Evolutionary conservation across 257 asterid genomes (phyloP), one percentile per base, ranked within the genome.

Genomic region (Striga asiatica): DNA sequence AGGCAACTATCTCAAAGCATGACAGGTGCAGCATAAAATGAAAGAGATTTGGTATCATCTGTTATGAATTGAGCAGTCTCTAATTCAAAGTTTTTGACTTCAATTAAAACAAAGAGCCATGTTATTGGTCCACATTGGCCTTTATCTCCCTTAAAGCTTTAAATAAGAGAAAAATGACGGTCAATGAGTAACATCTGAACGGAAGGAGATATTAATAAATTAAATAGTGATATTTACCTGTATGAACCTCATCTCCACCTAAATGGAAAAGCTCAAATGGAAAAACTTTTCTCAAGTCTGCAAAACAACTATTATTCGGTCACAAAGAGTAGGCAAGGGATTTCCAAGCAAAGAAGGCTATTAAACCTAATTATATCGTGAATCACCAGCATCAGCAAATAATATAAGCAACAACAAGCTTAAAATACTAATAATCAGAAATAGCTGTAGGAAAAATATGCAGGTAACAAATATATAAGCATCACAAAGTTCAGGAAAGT

Each of bases 171-270:
- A n/a, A n/a, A n/a, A 18, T 34, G 35, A 6, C 48, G 7, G 51
- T 24, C 42, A 58, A 54, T 18, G 34, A 52, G 13, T 5, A 38
- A 11, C 43, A 48, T 9, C 34, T 53, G 23, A 53, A 20, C 20
- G 53, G 63, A 62, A 64, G 54, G 28, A 23, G 53, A 14, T 45
- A 10, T 37, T 35, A 53, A 69, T 46, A 37, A 34, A 51, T 14
- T 5, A 43, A 57, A 51, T 37, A 5, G 38, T 16, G 18, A 43
- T 10, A 46, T 16, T 74, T 62, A 88, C 97, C 84, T 77, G 94
- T 80, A 77, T 89, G 81, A 49, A 89, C 97, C 80, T 89, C 97
- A 66, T 89, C 95, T 49, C 97, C 97, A 21, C 97, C 97, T 49
- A 89, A 77, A 73, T 89, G 97, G 73, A 89, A 85, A 64, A 89